Conservation (phyloP, 2,329 filamentous ascomycete genomes). For the Neonectria magnoliae region DNA sequence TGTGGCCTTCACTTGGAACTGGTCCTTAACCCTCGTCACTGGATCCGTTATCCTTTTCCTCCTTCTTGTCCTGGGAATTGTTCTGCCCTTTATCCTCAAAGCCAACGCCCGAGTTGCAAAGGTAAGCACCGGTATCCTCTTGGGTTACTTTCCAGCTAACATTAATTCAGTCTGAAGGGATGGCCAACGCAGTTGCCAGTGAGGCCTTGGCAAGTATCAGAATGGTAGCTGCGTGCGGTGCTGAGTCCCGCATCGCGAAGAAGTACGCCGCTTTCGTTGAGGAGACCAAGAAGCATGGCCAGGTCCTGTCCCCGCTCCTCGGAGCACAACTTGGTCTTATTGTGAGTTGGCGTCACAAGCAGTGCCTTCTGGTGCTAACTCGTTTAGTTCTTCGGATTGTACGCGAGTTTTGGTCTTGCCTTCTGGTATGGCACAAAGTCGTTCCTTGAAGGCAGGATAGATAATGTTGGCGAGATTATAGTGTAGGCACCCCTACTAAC, state of each 20-base stretch:
- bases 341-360: slow-evolving; percentile 33
- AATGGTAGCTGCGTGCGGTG: slow-evolving; percentile 71
- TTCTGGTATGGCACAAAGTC: slow-evolving; percentile 72
- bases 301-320: slow-evolving; percentile 60
- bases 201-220: slow-evolving; percentile 69
- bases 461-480: slow-evolving; percentile 63
- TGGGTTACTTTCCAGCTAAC: slow-evolving; percentile 12
- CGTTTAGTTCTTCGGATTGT: slow-evolving; percentile 62
- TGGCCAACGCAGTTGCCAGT: slow-evolving; percentile 67
- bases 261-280: slow-evolving; percentile 66
- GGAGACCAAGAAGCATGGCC: slow-evolving; percentile 61
- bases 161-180: slow-evolving; percentile 58
- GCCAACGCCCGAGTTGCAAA: slow-evolving; percentile 56
- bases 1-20: slow-evolving; percentile 66
- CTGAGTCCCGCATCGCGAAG: slow-evolving; percentile 62
- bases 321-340: slow-evolving; percentile 64
- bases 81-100: slow-evolving; percentile 67
- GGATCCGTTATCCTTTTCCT: slow-evolving; percentile 67
- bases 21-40: slow-evolving; percentile 69
- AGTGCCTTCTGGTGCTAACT: slow-evolving; percentile 22
- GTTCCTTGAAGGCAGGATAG: slow-evolving; percentile 56
- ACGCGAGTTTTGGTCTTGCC: slow-evolving; percentile 63
- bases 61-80: slow-evolving; percentile 55
- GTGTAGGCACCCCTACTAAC: slow-evolving; percentile 53
- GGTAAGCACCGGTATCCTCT: slow-evolving; percentile 33